Conservation (phyloP, 306 rosid genomes). For the Myrica gale region DNA sequence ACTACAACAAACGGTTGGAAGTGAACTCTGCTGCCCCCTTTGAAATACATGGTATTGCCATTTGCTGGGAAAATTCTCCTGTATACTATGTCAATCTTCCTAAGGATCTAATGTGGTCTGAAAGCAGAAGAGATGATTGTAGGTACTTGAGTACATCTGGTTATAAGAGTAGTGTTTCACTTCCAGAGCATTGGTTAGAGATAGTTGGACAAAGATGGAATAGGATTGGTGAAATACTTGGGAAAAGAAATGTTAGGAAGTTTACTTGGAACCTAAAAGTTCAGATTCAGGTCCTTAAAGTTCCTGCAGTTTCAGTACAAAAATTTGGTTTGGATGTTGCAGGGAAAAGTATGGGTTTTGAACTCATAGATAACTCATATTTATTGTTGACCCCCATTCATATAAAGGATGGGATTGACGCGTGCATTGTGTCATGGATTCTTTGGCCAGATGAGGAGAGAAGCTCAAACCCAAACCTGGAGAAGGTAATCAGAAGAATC, state of each 20-base stretch:
- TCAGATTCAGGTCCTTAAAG: constrained; percentile 80
- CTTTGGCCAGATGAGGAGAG: constrained; percentile 99
- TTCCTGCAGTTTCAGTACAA: constrained; percentile 69
- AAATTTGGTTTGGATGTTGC: constrained; percentile 57
- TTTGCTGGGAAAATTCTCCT: constrained; percentile 88
- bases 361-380: constrained; percentile 59
- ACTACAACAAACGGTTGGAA: constrained; percentile 64
- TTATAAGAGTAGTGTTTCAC: constrained; percentile 40
- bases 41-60: constrained; percentile 81
- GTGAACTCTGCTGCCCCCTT: constrained; percentile 65
- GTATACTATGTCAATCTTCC: constrained; percentile 82
- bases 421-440: constrained; percentile 79
- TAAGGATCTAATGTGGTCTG: constrained; percentile 70
- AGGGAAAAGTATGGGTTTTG: constrained; percentile 47
- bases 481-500: constrained; percentile 63
- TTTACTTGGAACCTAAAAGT: constrained; percentile 83
- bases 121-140: constrained; percentile 39
- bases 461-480: constrained; percentile 79
- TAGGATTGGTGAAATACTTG: constrained; percentile 64
- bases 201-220: constrained; percentile 64
- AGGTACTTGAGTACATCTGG: constrained; percentile 40
- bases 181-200: constrained; percentile 46
- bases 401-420: constrained; percentile 65
- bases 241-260: constrained; percentile 59
- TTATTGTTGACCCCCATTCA: constrained; percentile 55